Conservation (phyloP, 1,284 basidiomycete genomes). For the Ganoderma meredithae region DNA sequence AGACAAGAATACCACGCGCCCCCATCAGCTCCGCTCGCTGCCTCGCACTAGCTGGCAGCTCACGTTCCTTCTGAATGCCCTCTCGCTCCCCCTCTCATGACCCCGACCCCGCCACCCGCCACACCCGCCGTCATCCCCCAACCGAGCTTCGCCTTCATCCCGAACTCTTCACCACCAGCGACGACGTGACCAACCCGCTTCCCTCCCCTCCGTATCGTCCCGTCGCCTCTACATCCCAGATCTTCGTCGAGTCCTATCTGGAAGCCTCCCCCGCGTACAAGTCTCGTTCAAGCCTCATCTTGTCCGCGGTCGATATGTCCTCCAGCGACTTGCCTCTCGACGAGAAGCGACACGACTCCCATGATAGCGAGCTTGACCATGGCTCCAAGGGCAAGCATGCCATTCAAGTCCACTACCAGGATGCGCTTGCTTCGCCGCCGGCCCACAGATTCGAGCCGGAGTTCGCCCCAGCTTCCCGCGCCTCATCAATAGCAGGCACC, state of each 20-base stretch:
- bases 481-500: constrained; percentile 57
- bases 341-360: constrained; percentile 24
- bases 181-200: constrained; percentile 37
- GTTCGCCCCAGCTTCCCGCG: constrained; percentile 42
- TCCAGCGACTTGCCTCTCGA: constrained; percentile 24
- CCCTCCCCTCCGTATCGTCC: constrained; percentile 45
- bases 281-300: constrained; percentile 37
- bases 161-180: constrained; percentile 37
- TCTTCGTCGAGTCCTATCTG: constrained; percentile 36
- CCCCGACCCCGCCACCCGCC: constrained; percentile 15
- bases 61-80: constrained; percentile 14
- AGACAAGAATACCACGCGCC: neutral
- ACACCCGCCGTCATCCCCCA: constrained; percentile 14
- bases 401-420: constrained; percentile 65
- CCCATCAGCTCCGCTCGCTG: neutral
- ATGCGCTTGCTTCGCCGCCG: constrained; percentile 43
- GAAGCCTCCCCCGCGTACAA: constrained; percentile 39
- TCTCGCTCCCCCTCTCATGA: constrained; percentile 21
- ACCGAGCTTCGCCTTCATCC: constrained; percentile 24
- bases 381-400: constrained; percentile 41
- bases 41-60: neutral
- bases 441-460: constrained; percentile 38
- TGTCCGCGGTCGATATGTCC: constrained; percentile 32
- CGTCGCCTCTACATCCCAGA: constrained; percentile 38
- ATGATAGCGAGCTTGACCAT: constrained; percentile 27